Base-by-base conservation (phyloP, 1,284 basidiomycete species). In the Trametes pubescens region DNA sequence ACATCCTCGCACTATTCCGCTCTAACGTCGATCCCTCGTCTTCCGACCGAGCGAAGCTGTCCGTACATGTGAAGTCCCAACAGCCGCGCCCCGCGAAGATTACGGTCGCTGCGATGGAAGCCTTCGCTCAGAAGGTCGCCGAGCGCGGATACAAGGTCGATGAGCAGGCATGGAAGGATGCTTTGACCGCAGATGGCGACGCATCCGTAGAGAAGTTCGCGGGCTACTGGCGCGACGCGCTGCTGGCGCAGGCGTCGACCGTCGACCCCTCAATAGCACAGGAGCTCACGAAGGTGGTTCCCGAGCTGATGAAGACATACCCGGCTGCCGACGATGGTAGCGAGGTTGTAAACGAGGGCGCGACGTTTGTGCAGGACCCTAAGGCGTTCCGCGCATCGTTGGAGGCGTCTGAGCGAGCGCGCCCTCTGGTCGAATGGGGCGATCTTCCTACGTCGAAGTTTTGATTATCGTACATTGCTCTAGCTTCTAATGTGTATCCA, bases 1-100 rank as follows among this genome's bases (percentile, higher is more conserved):
- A 98, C 29, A 83, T 99, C 38, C 67, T 94, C n/a, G 75, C 84
- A 7, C 78, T 98, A 57, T 96, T 95, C 83, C 80, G 86, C 65
- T 79, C 81, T 26, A 83, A 85, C 61, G 85, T 95, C 51, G 89
- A 95, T 75, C 91, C 91, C 1, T 85, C 84, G 0, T 93, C 92
- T 0, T 68, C 81, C 34, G 83, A 80, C 2, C 87, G 94, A 47
- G 82, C 89, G 40, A 97, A 97, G 76, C 77, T 97, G 32, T 94
- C 95, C 0, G 80, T 95, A 18, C 95, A 98, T 71, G 80, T 94
- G 75, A 79, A 82, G 53, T 94, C 94, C 5, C 88, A 89, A 71
- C 90, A 87, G 72, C 80, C 85, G 4, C 81, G 78, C 9, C 76
- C 82, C 5, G 82, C 81, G 69, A 87, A 86, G 67, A 86, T 96